A percentile compares a stretch with the other conserved stretches of the same genome.
Evolutionary conservation across 2,329 filamentous ascomycete genomes (phyloP).

Genomic region (Tolypocladium amazonense): DNA sequence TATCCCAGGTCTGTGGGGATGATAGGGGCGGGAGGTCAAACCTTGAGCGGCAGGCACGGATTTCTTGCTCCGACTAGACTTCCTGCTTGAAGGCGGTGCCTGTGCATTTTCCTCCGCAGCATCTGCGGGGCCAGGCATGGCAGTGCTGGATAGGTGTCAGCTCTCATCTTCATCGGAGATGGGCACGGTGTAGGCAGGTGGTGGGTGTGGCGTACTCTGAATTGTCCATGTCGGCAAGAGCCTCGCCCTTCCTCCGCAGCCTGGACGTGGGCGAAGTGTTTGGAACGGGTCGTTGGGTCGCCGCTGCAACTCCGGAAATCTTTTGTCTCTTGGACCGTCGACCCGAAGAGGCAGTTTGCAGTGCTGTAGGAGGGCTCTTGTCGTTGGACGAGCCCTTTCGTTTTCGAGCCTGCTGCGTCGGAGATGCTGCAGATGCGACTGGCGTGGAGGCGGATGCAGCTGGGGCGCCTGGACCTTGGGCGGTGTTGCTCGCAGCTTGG

Average conservation of each 20-base stretch:
- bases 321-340: conserved; percentile 65
- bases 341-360: conserved; percentile 25
- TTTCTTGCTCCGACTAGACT: conserved; percentile 64
- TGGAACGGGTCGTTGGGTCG: conserved; percentile 19
- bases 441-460: conserved; percentile 23
- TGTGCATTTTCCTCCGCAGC: conserved; percentile 46
- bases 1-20: not conserved
- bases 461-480: conserved; percentile 30
- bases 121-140: conserved; percentile 43
- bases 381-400: conserved; percentile 58
- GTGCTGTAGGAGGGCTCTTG: conserved; percentile 26
- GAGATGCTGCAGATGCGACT: conserved; percentile 16
- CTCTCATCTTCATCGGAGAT: not conserved
- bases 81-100: conserved; percentile 58
- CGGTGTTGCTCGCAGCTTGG: conserved; percentile 61
- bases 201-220: conserved; percentile 42
- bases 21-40: conserved; percentile 8
- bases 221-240: conserved; percentile 58
- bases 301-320: conserved; percentile 37
- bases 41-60: conserved; percentile 33
- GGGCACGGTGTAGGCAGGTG: not conserved
- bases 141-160: conserved; percentile 11
- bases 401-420: conserved; percentile 50
- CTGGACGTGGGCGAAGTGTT: conserved; percentile 22
- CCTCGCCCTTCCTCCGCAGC: conserved; percentile 51